Conservation (phyloP, 139 green algal genomes). For the Yamagishiella unicocca region DNA sequence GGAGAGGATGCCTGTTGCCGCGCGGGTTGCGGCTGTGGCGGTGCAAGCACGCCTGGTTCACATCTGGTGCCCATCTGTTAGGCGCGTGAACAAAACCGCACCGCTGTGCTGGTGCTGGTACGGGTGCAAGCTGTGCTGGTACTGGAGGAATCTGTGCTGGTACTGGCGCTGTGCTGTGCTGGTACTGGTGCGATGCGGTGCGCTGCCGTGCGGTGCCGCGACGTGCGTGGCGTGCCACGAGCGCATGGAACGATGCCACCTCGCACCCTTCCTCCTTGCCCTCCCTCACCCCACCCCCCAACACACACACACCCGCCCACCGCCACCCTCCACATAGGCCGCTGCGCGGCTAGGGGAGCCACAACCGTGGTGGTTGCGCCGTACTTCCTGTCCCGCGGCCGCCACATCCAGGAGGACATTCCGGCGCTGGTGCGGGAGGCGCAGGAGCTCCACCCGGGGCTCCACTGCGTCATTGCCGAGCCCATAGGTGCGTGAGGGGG, state of each 20-base stretch:
- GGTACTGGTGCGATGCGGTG: no score
- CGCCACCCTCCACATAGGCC: conserved; percentile 31
- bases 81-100: no score
- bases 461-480: conserved; percentile 79
- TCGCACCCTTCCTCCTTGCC: neutral
- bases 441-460: conserved; percentile 53
- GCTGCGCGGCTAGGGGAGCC: conserved; percentile 63
- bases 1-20: no score
- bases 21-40: no score
- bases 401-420: conserved; percentile 92
- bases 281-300: neutral
- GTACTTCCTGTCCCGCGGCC: conserved; percentile 89
- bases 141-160: no score
- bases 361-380: conserved; percentile 82
- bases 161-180: no score
- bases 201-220: no score
- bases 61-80: no score
- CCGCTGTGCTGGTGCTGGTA: no score
- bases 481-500: conserved; percentile 76
- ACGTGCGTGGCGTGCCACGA: neutral
- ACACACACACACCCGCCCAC: neutral
- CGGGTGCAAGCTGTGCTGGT: no score
- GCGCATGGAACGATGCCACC: neutral
- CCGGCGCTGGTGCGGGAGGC: conserved; percentile 82
- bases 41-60: no score